phyloP scores from a whole-genome alignment of 345 rosid genomes.

The Populus ilicifolia region DNA sequence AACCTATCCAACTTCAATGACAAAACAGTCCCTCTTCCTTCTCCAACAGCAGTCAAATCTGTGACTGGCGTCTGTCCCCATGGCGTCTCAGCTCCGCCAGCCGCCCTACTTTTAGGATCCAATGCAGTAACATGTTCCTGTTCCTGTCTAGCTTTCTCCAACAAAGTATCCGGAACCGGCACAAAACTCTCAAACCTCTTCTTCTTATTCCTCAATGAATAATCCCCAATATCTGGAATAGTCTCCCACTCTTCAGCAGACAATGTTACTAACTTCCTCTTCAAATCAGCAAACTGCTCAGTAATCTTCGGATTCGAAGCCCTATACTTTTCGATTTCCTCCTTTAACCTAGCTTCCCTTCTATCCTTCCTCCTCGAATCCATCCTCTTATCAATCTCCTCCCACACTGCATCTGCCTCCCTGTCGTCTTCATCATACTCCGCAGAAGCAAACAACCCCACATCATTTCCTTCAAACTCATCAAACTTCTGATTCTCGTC shows the following conservation, averaged over 20 bases:
- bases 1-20: slow-evolving; percentile 84
- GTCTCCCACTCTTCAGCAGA: slow-evolving; percentile 83
- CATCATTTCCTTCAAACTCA: slow-evolving; percentile 94
- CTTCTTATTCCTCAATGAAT: slow-evolving; percentile 81
- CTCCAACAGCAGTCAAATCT: slow-evolving; percentile 89
- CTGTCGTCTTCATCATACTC: slow-evolving; percentile 93
- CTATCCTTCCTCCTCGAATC: slow-evolving; percentile 85
- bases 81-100: slow-evolving; percentile 83
- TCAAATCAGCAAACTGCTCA: slow-evolving; percentile 90
- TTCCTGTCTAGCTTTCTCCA: slow-evolving; percentile 93
- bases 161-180: slow-evolving; percentile 78
- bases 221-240: slow-evolving; percentile 88
- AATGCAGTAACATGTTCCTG: slow-evolving; percentile 91
- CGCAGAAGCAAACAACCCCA: slow-evolving; percentile 82
- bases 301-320: slow-evolving; percentile 91
- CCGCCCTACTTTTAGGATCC: slow-evolving; percentile 81
- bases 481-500: slow-evolving; percentile 96
- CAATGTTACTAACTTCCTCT: slow-evolving; percentile 67
- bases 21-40: slow-evolving; percentile 91
- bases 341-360: slow-evolving; percentile 76
- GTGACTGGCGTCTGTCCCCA: slow-evolving; percentile 86
- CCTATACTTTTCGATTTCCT: slow-evolving; percentile 85
- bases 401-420: slow-evolving; percentile 97
- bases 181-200: slow-evolving; percentile 91
- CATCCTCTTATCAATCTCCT: slow-evolving; percentile 79